phyloP scores from a whole-genome alignment of 176 grass and related monocot species.

The Eragrostis curvula region DNA sequence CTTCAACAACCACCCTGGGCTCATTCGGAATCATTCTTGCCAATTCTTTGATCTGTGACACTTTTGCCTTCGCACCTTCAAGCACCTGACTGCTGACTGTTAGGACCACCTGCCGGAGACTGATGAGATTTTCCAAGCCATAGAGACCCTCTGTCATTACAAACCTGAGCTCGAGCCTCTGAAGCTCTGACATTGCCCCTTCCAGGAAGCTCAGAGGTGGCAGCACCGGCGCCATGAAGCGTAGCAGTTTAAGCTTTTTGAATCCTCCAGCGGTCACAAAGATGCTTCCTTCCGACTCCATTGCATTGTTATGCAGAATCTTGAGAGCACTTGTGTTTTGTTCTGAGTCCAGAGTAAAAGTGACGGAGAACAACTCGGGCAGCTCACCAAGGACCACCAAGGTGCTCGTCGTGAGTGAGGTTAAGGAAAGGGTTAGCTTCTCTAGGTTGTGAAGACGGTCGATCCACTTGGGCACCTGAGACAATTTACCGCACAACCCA shows the following conservation, averaged over 20 bases:
- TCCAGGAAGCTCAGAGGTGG: conserved; percentile 14
- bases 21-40: background rate
- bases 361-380: conserved; percentile 20
- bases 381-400: background rate
- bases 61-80: background rate
- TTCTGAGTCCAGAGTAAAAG: background rate
- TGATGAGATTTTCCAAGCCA: conserved; percentile 25
- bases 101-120: conserved; percentile 16
- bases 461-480: conserved; percentile 1
- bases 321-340: background rate
- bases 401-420: background rate
- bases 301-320: background rate
- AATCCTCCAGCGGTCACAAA: background rate
- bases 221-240: background rate
- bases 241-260: conserved; percentile 26
- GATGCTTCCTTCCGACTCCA: background rate
- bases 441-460: background rate
- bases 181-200: conserved; percentile 13
- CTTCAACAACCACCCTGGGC: background rate
- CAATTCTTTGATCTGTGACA: background rate
- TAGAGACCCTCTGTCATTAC: background rate
- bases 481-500: conserved; percentile 9
- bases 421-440: conserved; percentile 31
- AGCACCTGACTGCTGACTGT: background rate
- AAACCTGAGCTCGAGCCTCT: conserved; percentile 33